Base-by-base conservation (phyloP, 257 asterid genomes). In the Dorcoceras hygrometricum region DNA sequence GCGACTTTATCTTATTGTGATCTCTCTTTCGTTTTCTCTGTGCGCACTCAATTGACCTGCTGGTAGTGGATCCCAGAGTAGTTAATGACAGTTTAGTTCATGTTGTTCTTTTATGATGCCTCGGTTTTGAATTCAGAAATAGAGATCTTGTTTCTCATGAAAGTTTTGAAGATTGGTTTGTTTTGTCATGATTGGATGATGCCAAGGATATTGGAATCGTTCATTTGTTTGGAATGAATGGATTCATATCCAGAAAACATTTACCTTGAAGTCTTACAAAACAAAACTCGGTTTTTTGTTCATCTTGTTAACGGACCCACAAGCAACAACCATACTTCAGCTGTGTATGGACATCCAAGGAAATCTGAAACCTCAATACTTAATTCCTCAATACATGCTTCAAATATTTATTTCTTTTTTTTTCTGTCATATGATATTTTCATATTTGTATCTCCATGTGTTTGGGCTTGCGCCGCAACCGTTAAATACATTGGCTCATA, bases 191-290 rank as follows among this genome's bases (percentile, higher is more conserved):
- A 25, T 6, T 1, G 25, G 64, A 22, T 4, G 27, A 60, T 19
- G 34, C 26, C 14, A 9, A 29, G n/a, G 27, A 0, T n/a, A 60
- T 60, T 3, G 50, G 67, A 36, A 24, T 26, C n/a, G n/a, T 57
- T 26, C 64, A 32, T 57, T n/a, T 25, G 34, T 31, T 59, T 27
- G 34, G 43, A 46, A 61, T 3, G n/a, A 50, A 71, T 58, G n/a
- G 6, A 25, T 61, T 61, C 51, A n/a, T 31, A 31, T 60, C 28
- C 31, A 3, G 65, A 16, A 23, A 61, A 31, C 51, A 26, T 29
- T 8, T 19, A 39, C n/a, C 50, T 39, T 2, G 48, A 36, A 39
- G 50, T 8, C n/a, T 39, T 39, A 14, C 6, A 6, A 39, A 39
- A 39, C 50, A 12, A 12, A 16, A 34, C 18, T 69, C 8, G 18